Conservation (phyloP, 2,329 filamentous ascomycete genomes). For the Zarea fungicola region DNA sequence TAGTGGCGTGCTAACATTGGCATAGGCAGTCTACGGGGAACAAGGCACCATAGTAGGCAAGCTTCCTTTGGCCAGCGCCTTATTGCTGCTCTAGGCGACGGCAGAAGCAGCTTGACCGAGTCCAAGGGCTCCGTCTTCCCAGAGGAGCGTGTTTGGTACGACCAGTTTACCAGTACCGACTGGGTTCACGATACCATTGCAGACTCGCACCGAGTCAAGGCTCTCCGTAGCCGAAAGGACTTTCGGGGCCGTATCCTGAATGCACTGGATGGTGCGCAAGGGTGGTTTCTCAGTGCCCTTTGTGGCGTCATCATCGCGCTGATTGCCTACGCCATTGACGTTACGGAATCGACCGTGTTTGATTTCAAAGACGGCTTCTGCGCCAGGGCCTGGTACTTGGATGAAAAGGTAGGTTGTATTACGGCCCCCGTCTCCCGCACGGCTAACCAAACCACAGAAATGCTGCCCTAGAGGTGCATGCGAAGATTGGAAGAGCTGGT, state of each 20-base stretch:
- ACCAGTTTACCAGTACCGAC: conserved; percentile 95
- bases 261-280: conserved; percentile 81
- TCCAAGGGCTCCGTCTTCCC: conserved; percentile 62
- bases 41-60: conserved; percentile 50
- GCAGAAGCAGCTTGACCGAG: conserved; percentile 54
- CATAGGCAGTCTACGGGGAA: conserved; percentile 32
- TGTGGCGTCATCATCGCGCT: conserved; percentile 82
- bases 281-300: conserved; percentile 88
- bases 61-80: conserved; percentile 58
- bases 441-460: conserved; percentile 29
- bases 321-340: conserved; percentile 83
- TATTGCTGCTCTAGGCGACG: conserved; percentile 55
- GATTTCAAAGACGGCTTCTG: conserved; percentile 93
- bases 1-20: neutral
- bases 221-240: conserved; percentile 74
- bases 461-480: conserved; percentile 53
- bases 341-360: conserved; percentile 79
- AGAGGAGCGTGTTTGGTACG: conserved; percentile 94
- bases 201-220: conserved; percentile 84
- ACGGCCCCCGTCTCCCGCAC: too few relatives aligned
- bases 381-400: conserved; percentile 61
- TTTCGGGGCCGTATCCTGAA: conserved; percentile 73
- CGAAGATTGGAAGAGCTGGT: conserved; percentile 53
- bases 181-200: conserved; percentile 98
- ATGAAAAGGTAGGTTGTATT: conserved; percentile 59